Conservation (phyloP, 257 asterid species). For the Solanum pinnatisectum region DNA sequence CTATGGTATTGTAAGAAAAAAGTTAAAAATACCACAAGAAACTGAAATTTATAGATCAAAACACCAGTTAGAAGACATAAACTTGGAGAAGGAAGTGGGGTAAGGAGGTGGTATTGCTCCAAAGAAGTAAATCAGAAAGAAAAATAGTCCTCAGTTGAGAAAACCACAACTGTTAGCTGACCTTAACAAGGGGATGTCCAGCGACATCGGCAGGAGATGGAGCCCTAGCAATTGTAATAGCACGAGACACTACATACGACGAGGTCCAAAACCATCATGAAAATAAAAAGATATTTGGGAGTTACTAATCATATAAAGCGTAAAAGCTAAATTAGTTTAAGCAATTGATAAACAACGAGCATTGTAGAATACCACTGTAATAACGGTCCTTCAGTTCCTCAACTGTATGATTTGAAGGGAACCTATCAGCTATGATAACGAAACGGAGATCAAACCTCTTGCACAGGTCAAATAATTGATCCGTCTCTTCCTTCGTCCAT, state of each 20-base stretch:
- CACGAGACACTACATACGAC: slow-evolving; percentile 45
- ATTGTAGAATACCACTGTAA: slow-evolving; percentile 53
- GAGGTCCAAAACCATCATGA: background rate
- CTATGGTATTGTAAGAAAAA: slow-evolving; percentile 27
- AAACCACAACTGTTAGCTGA: slow-evolving; percentile 1
- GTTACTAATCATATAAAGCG: background rate
- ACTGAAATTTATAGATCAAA: background rate
- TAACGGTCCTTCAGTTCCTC: slow-evolving; percentile 92
- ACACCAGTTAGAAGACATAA: background rate
- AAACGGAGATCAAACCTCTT: slow-evolving; percentile 93
- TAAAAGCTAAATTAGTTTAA: background rate
- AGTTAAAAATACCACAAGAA: slow-evolving; percentile 11
- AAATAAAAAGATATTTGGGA: slow-evolving; percentile 3
- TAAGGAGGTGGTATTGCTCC: background rate
- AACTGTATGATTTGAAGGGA: slow-evolving; percentile 66
- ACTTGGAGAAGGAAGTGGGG: background rate
- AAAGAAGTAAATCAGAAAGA: background rate
- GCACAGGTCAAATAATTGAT: slow-evolving; percentile 76
- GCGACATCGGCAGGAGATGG: slow-evolving; percentile 57
- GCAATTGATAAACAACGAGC: background rate
- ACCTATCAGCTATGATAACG: slow-evolving; percentile 76
- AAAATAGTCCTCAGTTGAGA: background rate
- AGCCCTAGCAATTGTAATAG: slow-evolving; percentile 68
- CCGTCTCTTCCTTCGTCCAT: slow-evolving; percentile 98
- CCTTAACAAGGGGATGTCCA: slow-evolving; percentile 77